phyloP scores from a whole-genome alignment of 257 asterid species.

The Rubia yunnanensis region DNA sequence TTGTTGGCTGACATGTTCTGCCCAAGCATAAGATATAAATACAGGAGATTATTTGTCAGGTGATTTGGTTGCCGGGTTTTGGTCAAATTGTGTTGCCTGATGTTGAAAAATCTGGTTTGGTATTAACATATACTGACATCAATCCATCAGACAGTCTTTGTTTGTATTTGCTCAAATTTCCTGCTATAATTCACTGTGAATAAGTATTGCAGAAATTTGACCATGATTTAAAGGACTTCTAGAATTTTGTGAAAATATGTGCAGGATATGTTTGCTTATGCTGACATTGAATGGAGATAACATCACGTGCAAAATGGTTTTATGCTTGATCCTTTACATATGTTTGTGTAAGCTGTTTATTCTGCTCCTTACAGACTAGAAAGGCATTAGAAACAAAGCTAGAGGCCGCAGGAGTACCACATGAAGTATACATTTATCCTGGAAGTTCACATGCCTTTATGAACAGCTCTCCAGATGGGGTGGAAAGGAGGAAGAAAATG shows the following conservation, averaged over 20 bases:
- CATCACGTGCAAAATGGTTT: background rate
- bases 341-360: slow-evolving; percentile 3
- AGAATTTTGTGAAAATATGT: background rate
- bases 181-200: background rate
- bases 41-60: background rate
- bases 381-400: slow-evolving; percentile 81
- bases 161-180: background rate
- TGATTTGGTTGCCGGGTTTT: background rate
- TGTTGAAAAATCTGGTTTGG: background rate
- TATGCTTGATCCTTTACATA: background rate
- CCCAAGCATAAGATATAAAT: no score
- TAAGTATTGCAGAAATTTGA: background rate
- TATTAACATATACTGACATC: background rate
- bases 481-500: slow-evolving; percentile 66
- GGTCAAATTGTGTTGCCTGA: background rate
- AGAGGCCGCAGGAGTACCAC: slow-evolving; percentile 60
- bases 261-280: background rate
- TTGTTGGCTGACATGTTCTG: no score
- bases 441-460: slow-evolving; percentile 78
- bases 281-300: background rate
- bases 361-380: slow-evolving; percentile 44
- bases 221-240: background rate
- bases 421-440: slow-evolving; percentile 74
- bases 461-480: slow-evolving; percentile 76
- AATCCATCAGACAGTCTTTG: background rate